Evolutionary conservation across 1,284 basidiomycete genomes (phyloP).

Genomic region (Malassezia arunalokei): DNA sequence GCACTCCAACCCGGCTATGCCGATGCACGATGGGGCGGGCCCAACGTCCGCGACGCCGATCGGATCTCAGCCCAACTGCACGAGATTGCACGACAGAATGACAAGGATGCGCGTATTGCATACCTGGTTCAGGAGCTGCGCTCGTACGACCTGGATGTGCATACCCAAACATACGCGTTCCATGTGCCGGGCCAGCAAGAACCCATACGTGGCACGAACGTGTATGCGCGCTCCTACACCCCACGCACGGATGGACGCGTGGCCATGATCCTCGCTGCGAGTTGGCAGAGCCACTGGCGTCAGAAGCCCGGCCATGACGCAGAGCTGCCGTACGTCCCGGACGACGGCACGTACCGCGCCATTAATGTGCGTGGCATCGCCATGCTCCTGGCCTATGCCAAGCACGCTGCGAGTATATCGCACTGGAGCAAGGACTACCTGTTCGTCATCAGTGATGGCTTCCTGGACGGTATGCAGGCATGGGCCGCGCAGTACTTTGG

Average conservation of each 20-base stretch:
- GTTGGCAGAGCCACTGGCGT: slow-evolving; percentile 46
- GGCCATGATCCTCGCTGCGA: slow-evolving; percentile 51
- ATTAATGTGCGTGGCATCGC: slow-evolving; percentile 78
- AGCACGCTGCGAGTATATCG: slow-evolving; percentile 55
- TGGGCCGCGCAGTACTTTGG: slow-evolving; percentile 77
- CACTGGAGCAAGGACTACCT: slow-evolving; percentile 57
- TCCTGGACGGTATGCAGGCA: slow-evolving; percentile 80
- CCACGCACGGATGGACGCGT: slow-evolving; percentile 79
- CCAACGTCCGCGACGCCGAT: slow-evolving; percentile 31
- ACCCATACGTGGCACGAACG: slow-evolving; percentile 56
- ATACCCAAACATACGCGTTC: slow-evolving; percentile 19
- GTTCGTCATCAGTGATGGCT: slow-evolving; percentile 76
- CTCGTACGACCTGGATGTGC: slow-evolving; percentile 23
- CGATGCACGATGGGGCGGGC: slow-evolving; percentile 27
- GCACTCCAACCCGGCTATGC: slow-evolving; percentile 40
- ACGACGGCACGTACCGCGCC: slow-evolving; percentile 46
- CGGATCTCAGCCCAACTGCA: slow-evolving; percentile 23
- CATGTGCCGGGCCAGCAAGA: slow-evolving; percentile 1
- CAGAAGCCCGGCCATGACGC: slow-evolving; percentile 1
- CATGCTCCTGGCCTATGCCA: slow-evolving; percentile 66
- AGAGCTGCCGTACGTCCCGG: slow-evolving; percentile 10
- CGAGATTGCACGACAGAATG: background rate
- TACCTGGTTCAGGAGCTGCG: slow-evolving; percentile 24
- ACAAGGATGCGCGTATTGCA: slow-evolving; percentile 15
- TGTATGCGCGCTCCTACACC: slow-evolving; percentile 67